A percentile compares a stretch with the other conserved stretches of the same genome.
These are phyloP conservation scores for Tolypocladium pustulatum DNA, from an alignment of 2,329 filamentous ascomycete species.

Conservation along the genomic window DNA sequence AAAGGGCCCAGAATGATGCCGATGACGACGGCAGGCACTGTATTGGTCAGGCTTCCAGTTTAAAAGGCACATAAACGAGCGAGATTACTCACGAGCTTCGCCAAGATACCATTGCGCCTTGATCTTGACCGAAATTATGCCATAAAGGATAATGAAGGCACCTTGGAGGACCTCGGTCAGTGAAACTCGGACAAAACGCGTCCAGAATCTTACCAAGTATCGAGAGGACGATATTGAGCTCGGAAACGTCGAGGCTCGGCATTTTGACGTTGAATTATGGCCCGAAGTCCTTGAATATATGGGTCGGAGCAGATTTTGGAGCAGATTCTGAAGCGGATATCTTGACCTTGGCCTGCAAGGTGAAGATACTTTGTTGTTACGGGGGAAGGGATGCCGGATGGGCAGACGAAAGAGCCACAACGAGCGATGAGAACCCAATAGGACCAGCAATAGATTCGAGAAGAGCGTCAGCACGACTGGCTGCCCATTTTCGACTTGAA, in stretches of 20 bases:
- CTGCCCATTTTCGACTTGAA: neutral
- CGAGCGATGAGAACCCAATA: neutral
- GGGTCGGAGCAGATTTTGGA: neutral
- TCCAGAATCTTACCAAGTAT: constrained; percentile 26
- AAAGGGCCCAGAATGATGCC: constrained; percentile 45
- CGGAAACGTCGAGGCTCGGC: constrained; percentile 30
- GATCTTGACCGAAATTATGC: constrained; percentile 39
- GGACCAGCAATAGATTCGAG: neutral
- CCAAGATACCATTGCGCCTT: constrained; percentile 43
- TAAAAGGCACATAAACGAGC: neutral
- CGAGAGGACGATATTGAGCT: constrained; percentile 40
- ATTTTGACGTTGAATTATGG: neutral
- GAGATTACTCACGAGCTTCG: constrained; percentile 33
- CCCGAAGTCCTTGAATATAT: neutral
- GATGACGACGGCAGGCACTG: constrained; percentile 43
- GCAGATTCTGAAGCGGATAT: neutral
- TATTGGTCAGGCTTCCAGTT: neutral
- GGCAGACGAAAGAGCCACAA: neutral
- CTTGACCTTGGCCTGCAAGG: neutral
- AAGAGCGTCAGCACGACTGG: neutral
- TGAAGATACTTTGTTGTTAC: neutral
- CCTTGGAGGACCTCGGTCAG: constrained; percentile 17
- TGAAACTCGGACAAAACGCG: neutral
- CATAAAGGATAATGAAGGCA: constrained; percentile 36
- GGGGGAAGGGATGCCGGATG: neutral